phyloP scores from a whole-genome alignment of 306 rosid species.

The Quercus wislizeni region DNA sequence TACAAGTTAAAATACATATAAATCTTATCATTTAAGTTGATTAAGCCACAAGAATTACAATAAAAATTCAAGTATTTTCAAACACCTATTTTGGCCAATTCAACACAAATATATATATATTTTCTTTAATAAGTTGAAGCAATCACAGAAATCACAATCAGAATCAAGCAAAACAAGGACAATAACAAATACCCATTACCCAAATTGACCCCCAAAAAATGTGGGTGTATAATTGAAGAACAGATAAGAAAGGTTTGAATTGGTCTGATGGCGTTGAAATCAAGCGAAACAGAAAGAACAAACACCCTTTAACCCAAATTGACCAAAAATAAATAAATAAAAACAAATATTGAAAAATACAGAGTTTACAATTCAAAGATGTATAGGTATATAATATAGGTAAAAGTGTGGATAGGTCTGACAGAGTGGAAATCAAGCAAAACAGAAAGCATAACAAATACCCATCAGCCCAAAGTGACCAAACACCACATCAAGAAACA shows the following conservation, averaged over 20 bases:
- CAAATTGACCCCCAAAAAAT: background rate
- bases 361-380: background rate
- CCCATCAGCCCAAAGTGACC: slow-evolving; percentile 15
- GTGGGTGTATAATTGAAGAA: background rate
- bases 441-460: background rate
- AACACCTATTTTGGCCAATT: background rate
- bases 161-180: slow-evolving; percentile 13
- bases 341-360: background rate
- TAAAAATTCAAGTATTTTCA: background rate
- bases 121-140: background rate
- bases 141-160: slow-evolving; percentile 19
- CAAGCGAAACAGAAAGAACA: background rate
- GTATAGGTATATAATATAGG: slow-evolving; percentile 8
- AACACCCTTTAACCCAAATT: slow-evolving; percentile 12
- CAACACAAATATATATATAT: background rate
- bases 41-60: slow-evolving; percentile 12
- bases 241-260: background rate
- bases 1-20: background rate
- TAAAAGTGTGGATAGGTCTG: background rate
- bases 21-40: background rate
- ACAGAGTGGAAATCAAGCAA: slow-evolving; percentile 1
- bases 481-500: background rate
- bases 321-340: background rate
- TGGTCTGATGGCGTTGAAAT: background rate
- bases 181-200: slow-evolving; percentile 21